These are phyloP conservation scores for Clonostachys sp. DNA, from an alignment of 2,329 filamentous ascomycete species.

Conservation along the genomic window DNA sequence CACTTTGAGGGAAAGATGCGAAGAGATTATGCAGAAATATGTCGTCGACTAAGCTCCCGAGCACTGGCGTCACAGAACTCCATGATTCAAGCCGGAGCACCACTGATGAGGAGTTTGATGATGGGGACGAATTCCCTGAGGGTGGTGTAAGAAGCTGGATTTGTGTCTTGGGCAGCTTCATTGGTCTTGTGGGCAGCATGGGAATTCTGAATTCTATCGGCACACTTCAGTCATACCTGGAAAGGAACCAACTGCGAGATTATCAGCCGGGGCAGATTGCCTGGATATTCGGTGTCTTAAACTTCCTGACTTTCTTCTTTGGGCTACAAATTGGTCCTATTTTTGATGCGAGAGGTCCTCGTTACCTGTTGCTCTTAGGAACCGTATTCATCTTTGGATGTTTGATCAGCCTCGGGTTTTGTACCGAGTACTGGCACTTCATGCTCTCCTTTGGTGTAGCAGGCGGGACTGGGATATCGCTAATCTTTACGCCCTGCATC, in stretches of 20 bases:
- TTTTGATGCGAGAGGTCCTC: slow-evolving; percentile 81
- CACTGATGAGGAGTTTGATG: too few relatives aligned
- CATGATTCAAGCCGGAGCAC: too few relatives aligned
- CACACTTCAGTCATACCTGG: slow-evolving; percentile 75
- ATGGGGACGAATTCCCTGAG: slow-evolving; percentile 49
- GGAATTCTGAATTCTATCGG: slow-evolving; percentile 79
- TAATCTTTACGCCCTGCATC: slow-evolving; percentile 82
- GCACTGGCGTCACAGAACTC: too few relatives aligned
- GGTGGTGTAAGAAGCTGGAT: slow-evolving; percentile 77
- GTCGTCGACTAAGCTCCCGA: too few relatives aligned
- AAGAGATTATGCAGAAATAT: too few relatives aligned
- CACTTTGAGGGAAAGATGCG: too few relatives aligned
- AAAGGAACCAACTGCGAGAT: slow-evolving; percentile 65
- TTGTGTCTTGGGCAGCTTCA: slow-evolving; percentile 82
- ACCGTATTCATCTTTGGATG: slow-evolving; percentile 56
- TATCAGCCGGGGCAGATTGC: slow-evolving; percentile 69
- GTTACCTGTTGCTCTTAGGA: slow-evolving; percentile 65
- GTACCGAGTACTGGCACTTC: slow-evolving; percentile 79
- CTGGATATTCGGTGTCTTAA: slow-evolving; percentile 85
- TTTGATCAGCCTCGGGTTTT: slow-evolving; percentile 67
- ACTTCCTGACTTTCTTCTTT: slow-evolving; percentile 78
- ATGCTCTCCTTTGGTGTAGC: slow-evolving; percentile 75
- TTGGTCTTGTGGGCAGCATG: slow-evolving; percentile 68
- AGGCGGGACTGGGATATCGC: slow-evolving; percentile 67
- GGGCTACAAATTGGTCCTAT: slow-evolving; percentile 83